Evolutionary conservation across 805 yeast genomes (phyloP), one percentile per base, ranked within the genome.

Genomic region (Starmerella ratchasimensis): DNA sequence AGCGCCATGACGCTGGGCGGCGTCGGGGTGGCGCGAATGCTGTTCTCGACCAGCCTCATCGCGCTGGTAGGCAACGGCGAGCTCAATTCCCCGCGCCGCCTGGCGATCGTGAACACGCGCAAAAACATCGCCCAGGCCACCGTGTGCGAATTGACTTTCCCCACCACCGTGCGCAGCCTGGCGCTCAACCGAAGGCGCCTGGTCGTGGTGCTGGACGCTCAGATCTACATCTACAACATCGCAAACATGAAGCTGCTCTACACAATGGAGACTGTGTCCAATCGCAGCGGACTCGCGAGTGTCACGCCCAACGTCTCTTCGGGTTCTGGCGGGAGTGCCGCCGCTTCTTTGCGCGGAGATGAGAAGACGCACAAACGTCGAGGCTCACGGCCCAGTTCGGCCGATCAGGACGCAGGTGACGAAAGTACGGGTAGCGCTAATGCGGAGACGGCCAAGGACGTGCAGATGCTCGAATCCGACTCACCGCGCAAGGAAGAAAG

Each of bases 151-250:
- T 63, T 88, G 48, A 72, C 88, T 0, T 90, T 84, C 57, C 88
- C 94, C 1, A 72, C 82, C 3, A 63, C 74, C 6, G 76, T 88
- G 2, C 61, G 78, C 20, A 72, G 72, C 35, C 77, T 88, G 24
- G 73, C 72, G 48, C 68, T 88, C 60, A 90, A 88, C 58, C 68
- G 96, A 30, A 78, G 80, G 49, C 63, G 96, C 31, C 65, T 88
- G 46, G 68, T 82, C 23, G 90, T 86, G 14, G 72, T 80, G 5
- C 62, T 88, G 37, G 65, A 72, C 34, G 88, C 82, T 43, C 93
- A 86, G 57, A 72, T 90, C 8, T 80, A 75, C 55, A 72, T 88
- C 33, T 90, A 88, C 61, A 96, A 88, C 57, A 77, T 88, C 44
- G 74, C 90, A 40, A 81, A 93, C 56, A 84, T 88, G 76, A 75